phyloP scores from a whole-genome alignment of 1,139 yeast species.

The Saccharomyces hybrid region DNA sequence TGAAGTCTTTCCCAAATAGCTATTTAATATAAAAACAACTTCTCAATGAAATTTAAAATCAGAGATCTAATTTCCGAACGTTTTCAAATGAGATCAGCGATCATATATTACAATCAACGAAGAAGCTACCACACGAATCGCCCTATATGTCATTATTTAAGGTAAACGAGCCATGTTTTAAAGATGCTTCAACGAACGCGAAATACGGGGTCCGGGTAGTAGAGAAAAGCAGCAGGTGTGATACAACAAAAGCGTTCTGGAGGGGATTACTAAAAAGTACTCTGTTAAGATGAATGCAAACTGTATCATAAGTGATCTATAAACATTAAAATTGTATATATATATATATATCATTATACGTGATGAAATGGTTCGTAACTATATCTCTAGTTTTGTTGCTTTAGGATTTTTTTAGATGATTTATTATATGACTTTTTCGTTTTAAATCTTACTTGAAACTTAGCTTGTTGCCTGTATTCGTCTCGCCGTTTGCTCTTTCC shows the following conservation, averaged over 20 bases:
- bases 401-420: too few species aligned
- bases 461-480: neutral
- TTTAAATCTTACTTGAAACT: neutral
- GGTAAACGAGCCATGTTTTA: neutral
- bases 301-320: neutral
- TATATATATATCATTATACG: neutral
- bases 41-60: neutral
- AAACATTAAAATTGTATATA: neutral
- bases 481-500: conserved; percentile 7
- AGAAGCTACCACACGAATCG: neutral
- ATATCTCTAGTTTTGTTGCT: neutral
- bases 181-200: neutral
- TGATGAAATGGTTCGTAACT: neutral
- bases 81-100: neutral
- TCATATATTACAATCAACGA: too few species aligned
- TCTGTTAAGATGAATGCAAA: neutral
- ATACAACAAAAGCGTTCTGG: too few species aligned
- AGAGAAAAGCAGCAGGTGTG: too few species aligned
- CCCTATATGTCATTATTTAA: neutral
- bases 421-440: neutral
- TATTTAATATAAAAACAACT: neutral
- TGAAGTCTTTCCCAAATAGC: neutral
- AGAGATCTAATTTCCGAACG: too few species aligned
- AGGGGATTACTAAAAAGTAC: neutral
- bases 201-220: neutral